These are phyloP conservation scores for Corinectria fuckeliana DNA, from an alignment of 2,329 filamentous ascomycete genomes.

Conservation along the genomic window DNA sequence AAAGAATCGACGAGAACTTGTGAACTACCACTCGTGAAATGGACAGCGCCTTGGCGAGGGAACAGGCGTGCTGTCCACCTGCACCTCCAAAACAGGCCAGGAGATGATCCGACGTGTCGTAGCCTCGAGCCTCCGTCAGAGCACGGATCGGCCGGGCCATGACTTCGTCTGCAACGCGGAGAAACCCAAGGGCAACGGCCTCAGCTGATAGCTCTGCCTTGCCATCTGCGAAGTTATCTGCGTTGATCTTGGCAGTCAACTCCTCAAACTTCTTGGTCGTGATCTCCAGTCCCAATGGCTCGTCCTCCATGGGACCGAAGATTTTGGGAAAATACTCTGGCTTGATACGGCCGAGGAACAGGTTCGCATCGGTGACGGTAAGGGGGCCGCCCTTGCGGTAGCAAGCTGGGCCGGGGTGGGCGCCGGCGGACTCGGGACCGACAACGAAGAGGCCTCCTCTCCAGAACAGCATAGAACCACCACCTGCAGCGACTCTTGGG, in stretches of 20 bases:
- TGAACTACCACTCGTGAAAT: conserved; percentile 50
- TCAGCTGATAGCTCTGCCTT: conserved; percentile 40
- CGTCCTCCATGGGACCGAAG: conserved; percentile 71
- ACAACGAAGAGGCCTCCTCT: conserved; percentile 76
- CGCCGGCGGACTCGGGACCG: conserved; percentile 73
- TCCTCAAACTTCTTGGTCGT: conserved; percentile 49
- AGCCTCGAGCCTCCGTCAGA: conserved; percentile 45
- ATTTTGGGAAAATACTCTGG: conserved; percentile 76
- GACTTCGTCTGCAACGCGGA: conserved; percentile 46
- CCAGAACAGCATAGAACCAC: conserved; percentile 74
- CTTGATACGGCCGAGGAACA: conserved; percentile 66
- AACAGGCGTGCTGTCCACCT: conserved; percentile 50
- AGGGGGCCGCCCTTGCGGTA: conserved; percentile 76
- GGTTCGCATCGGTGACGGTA: conserved; percentile 75
- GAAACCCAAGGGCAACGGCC: conserved; percentile 46
- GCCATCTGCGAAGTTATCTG: conserved; percentile 38
- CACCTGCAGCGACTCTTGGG: conserved; percentile 69
- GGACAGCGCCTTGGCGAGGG: conserved; percentile 47
- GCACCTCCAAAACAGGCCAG: conserved; percentile 45
- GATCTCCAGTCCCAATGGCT: conserved; percentile 53
- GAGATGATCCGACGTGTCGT: conserved; percentile 44
- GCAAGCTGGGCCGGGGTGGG: conserved; percentile 74
- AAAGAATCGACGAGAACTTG: conserved; percentile 52
- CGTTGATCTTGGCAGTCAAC: conserved; percentile 51
- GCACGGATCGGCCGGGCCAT: conserved; percentile 46